phyloP scores from a whole-genome alignment of 371 early-diverging fungal species.

The Fennellomyces sp. region DNA sequence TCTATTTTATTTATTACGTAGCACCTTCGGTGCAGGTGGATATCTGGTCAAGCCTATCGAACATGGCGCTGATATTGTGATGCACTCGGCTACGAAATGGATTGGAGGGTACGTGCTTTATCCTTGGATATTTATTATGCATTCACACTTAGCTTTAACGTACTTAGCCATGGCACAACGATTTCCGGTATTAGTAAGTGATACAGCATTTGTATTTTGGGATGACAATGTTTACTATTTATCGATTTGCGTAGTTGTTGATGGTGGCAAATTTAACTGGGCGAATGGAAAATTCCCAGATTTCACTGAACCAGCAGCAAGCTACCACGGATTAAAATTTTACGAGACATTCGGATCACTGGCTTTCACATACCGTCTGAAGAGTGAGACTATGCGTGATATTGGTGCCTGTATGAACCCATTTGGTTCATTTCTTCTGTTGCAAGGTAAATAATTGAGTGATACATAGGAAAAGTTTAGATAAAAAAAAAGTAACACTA shows the following conservation, averaged over 20 bases:
- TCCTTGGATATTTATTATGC: no score
- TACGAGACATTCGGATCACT: slow-evolving; percentile 81
- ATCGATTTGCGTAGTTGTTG: slow-evolving; percentile 59
- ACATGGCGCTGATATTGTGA: slow-evolving; percentile 91
- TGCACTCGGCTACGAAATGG: slow-evolving; percentile 92
- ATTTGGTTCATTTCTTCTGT: slow-evolving; percentile 81
- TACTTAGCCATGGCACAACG: slow-evolving; percentile 75
- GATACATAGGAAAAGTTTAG: no score
- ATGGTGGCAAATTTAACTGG: slow-evolving; percentile 87
- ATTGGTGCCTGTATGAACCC: slow-evolving; percentile 84
- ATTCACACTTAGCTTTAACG: no score
- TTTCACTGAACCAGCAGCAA: slow-evolving; percentile 82
- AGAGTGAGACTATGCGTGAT: slow-evolving; percentile 84
- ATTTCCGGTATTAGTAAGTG: slow-evolving; percentile 80
- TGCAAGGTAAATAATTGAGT: no score
- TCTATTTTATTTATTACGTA: slow-evolving; percentile 46
- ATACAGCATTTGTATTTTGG: no score
- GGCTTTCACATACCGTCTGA: slow-evolving; percentile 74
- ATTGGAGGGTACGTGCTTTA: slow-evolving; percentile 56
- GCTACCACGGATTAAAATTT: slow-evolving; percentile 86
- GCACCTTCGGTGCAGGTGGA: slow-evolving; percentile 94
- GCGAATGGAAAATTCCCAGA: slow-evolving; percentile 85
- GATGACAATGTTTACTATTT: no score
- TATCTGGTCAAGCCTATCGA: slow-evolving; percentile 83
- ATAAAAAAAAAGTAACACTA: no score